Percentiles rank a stretch among this genome's conserved stretches.
phyloP scores from a whole-genome alignment of 1,139 yeast species.

The Blastobotrys elegans region DNA sequence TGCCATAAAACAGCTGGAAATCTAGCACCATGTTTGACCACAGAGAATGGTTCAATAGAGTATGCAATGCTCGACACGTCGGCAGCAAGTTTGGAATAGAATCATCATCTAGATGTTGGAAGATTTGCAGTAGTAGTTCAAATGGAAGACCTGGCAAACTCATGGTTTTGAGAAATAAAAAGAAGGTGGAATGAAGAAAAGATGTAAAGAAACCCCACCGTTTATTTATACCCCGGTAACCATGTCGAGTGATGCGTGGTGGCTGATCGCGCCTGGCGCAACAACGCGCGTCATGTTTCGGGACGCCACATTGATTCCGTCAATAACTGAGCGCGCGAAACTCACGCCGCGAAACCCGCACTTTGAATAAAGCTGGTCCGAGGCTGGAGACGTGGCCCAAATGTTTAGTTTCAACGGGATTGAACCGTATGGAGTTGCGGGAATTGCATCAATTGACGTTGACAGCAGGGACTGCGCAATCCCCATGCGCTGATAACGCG shows the following conservation, averaged over 20 bases:
- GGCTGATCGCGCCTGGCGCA: background rate
- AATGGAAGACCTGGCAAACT: constrained; percentile 2
- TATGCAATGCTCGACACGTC: constrained; percentile 4
- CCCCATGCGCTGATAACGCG: background rate
- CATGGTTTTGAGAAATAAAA: background rate
- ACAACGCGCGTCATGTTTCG: no score
- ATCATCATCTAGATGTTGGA: background rate
- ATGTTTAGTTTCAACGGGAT: background rate
- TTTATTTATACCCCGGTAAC: no score
- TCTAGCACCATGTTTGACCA: constrained; percentile 6
- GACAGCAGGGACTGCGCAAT: background rate
- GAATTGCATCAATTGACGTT: background rate
- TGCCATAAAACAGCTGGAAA: background rate
- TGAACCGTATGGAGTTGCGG: background rate
- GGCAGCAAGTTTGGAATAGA: background rate
- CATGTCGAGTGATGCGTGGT: background rate
- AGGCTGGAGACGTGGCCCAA: constrained; percentile 1
- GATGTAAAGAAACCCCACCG: background rate
- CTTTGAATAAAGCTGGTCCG: background rate
- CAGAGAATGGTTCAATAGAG: constrained; percentile 1
- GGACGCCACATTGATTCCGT: background rate
- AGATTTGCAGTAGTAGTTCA: constrained; percentile 3
- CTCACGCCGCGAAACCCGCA: background rate
- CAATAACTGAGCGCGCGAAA: background rate
- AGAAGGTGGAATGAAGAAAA: background rate